phyloP scores from a whole-genome alignment of 2,329 filamentous ascomycete species.

The Colletotrichum lindemuthianum region DNA sequence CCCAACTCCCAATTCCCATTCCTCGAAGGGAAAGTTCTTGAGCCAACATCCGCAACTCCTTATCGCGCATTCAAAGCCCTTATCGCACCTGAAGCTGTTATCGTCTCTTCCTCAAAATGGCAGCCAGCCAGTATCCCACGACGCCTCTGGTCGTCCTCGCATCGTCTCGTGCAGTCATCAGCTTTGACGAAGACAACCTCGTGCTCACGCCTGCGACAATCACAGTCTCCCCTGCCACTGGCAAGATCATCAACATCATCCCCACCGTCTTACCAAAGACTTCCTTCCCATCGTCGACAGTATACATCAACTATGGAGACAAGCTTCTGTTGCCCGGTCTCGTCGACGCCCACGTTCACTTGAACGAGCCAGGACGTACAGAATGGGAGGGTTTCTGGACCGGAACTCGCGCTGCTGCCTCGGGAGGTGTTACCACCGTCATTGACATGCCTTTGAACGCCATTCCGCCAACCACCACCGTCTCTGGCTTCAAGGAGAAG shows the following conservation, averaged over 20 bases:
- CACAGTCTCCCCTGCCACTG: constrained; percentile 78
- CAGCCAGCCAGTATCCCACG: constrained; percentile 41
- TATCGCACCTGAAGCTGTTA: constrained; percentile 16
- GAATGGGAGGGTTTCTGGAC: constrained; percentile 99
- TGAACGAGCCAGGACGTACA: constrained; percentile 95
- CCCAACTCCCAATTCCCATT: constrained; percentile 2
- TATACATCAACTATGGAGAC: constrained; percentile 86
- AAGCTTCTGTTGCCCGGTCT: constrained; percentile 88
- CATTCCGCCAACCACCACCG: constrained; percentile 93
- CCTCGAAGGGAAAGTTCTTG: constrained; percentile 17
- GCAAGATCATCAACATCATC: constrained; percentile 84
- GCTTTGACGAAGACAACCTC: constrained; percentile 70
- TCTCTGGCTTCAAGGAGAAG: constrained; percentile 85
- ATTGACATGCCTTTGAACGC: constrained; percentile 98
- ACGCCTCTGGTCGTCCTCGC: constrained; percentile 76
- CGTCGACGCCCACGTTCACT: constrained; percentile 96
- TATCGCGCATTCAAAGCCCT: constrained; percentile 12
- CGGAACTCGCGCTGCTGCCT: constrained; percentile 91
- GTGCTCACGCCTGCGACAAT: constrained; percentile 84
- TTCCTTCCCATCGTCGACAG: constrained; percentile 76
- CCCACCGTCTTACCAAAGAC: constrained; percentile 78
- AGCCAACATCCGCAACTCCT: neutral
- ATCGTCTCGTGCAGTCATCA: constrained; percentile 85
- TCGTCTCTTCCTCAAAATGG: constrained; percentile 42
- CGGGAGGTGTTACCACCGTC: constrained; percentile 95